phyloP scores from a whole-genome alignment of 495 filamentous ascomycete genomes.

The Xylaria cubensis region DNA sequence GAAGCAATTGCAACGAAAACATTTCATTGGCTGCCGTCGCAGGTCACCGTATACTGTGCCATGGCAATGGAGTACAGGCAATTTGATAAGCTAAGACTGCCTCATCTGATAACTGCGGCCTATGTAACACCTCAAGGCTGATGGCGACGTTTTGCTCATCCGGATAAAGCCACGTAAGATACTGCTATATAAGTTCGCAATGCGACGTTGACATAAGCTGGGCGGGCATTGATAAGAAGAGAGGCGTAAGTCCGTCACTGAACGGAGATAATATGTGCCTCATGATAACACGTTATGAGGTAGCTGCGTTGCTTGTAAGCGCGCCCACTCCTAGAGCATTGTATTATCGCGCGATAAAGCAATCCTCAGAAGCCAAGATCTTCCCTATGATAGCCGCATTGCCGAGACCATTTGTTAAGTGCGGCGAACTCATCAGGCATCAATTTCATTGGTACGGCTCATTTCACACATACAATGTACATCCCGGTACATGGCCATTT shows the following conservation, averaged over 20 bases:
- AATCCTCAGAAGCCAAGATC: neutral
- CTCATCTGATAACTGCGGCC: neutral
- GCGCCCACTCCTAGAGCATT: neutral
- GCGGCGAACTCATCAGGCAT: slow-evolving; percentile 15
- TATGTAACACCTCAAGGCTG: neutral
- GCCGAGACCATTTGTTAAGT: slow-evolving; percentile 10
- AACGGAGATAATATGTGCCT: neutral
- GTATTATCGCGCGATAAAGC: neutral
- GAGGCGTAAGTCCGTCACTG: neutral
- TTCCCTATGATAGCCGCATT: neutral
- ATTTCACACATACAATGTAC: slow-evolving; percentile 15
- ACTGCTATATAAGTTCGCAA: neutral
- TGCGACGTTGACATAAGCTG: neutral
- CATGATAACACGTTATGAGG: neutral
- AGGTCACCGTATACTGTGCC: neutral
- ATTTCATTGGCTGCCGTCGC: neutral
- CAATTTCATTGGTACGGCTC: slow-evolving; percentile 24
- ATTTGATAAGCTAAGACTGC: neutral
- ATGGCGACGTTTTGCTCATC: neutral
- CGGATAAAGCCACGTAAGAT: neutral
- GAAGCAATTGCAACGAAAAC: neutral
- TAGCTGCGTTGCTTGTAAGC: slow-evolving; percentile 7
- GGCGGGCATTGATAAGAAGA: neutral
- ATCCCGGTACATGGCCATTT: slow-evolving; percentile 20
- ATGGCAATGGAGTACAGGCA: neutral